phyloP scores from a whole-genome alignment of 106 monocot species.

The Platanthera zijinensis region DNA sequence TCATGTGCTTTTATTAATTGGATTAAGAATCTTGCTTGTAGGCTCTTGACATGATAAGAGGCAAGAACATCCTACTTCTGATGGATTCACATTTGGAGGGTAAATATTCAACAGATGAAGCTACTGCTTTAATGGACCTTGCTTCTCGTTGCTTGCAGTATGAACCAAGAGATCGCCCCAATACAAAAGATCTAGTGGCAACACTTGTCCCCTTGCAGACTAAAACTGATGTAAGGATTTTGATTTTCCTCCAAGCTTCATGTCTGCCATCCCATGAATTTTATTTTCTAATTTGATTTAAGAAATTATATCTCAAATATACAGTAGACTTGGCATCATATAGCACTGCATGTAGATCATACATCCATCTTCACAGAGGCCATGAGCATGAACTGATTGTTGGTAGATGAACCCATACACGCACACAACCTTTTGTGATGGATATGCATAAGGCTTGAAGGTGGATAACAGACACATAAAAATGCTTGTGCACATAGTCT shows the following conservation, averaged over 20 bases:
- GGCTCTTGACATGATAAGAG: constrained; percentile 96
- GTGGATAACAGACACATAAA: no score
- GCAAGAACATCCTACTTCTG: constrained; percentile 57
- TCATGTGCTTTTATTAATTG: not conserved
- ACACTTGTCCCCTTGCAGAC: constrained; percentile 71
- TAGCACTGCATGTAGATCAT: not conserved
- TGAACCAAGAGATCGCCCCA: constrained; percentile 86
- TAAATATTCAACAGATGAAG: constrained; percentile 82
- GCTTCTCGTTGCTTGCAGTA: constrained; percentile 89
- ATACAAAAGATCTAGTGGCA: constrained; percentile 44
- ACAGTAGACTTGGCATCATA: not conserved
- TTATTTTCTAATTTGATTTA: constrained; percentile 1
- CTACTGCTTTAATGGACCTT: constrained; percentile 72
- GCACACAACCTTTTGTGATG: no score
- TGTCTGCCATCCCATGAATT: not conserved
- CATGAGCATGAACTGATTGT: no score
- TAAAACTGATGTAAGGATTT: constrained; percentile 63
- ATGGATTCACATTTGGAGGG: constrained; percentile 99
- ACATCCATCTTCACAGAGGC: no score
- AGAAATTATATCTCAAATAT: not conserved
- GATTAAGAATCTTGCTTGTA: constrained; percentile 7
- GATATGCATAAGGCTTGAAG: no score
- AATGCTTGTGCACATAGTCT: no score
- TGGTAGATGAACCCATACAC: no score
- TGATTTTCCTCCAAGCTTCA: not conserved